Evolutionary conservation across 2,329 filamentous ascomycete genomes (phyloP).

Genomic region (Trichoderma aggressivum): DNA sequence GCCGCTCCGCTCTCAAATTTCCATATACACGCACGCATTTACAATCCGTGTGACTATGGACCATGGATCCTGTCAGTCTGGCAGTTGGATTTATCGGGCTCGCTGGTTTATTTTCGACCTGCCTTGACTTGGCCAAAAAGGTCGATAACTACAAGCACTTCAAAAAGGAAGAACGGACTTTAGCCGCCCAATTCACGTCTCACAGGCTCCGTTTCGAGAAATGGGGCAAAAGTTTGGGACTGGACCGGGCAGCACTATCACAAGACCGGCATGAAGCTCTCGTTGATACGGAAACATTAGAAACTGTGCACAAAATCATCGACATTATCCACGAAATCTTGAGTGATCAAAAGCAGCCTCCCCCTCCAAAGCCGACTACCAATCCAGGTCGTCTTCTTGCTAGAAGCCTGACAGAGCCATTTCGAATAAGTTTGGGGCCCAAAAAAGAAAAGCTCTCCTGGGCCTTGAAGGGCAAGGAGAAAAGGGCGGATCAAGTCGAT

Average conservation of each 20-base stretch:
- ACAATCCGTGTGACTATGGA: not conserved
- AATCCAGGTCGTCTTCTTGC: not conserved
- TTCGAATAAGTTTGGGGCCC: not conserved
- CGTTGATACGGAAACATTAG: not conserved
- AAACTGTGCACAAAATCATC: not conserved
- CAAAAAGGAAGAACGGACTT: not conserved
- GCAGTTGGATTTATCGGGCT: not conserved
- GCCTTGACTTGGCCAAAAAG: not conserved
- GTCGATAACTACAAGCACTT: not conserved
- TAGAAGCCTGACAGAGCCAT: not conserved
- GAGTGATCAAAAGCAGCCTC: not conserved
- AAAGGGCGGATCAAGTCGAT: not conserved
- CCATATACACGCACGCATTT: not conserved
- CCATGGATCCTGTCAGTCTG: not conserved
- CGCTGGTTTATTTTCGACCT: not conserved
- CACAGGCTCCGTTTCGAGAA: not conserved
- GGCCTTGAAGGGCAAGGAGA: not conserved
- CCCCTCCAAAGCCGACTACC: not conserved
- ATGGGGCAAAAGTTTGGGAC: not conserved
- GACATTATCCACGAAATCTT: not conserved
- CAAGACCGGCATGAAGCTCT: not conserved
- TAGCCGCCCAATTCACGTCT: not conserved
- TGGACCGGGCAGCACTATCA: not conserved
- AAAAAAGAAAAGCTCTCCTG: not conserved
- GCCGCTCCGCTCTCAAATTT: too few species aligned